Evolutionary conservation across 2,329 filamentous ascomycete genomes (phyloP).

Genomic region (Cladobotryum protrusum): DNA sequence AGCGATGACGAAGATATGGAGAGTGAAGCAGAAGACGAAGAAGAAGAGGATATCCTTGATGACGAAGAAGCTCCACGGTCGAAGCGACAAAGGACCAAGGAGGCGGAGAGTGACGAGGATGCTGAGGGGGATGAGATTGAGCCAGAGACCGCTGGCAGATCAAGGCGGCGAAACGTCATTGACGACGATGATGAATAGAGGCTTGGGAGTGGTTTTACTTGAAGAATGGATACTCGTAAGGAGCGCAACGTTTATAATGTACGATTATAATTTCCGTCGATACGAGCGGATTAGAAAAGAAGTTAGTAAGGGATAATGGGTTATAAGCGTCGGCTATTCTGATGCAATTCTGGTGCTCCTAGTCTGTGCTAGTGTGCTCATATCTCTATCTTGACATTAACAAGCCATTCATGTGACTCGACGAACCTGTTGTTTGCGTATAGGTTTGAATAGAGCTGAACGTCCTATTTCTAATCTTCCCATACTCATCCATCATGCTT

Average conservation of each 20-base stretch:
- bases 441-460: too few species aligned
- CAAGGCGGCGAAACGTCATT: slow-evolving; percentile 50
- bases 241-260: not conserved
- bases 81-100: slow-evolving; percentile 46
- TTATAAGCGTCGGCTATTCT: too few species aligned
- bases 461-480: too few species aligned
- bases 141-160: slow-evolving; percentile 35
- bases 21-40: slow-evolving; percentile 58
- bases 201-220: not conserved
- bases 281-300: too few species aligned
- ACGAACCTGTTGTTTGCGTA: too few species aligned
- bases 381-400: too few species aligned
- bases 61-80: slow-evolving; percentile 42
- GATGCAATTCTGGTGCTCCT: too few species aligned
- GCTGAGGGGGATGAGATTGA: slow-evolving; percentile 52
- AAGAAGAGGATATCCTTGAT: slow-evolving; percentile 53
- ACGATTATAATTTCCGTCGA: not conserved
- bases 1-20: slow-evolving; percentile 67
- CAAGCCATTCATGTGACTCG: too few species aligned
- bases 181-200: slow-evolving; percentile 47
- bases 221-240: not conserved
- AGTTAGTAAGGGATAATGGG: too few species aligned
- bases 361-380: too few species aligned
- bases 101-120: slow-evolving; percentile 43
- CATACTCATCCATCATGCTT: too few species aligned